Conservation (phyloP, 768 basidiomycete species). For the Termitomyces sp. region DNA sequence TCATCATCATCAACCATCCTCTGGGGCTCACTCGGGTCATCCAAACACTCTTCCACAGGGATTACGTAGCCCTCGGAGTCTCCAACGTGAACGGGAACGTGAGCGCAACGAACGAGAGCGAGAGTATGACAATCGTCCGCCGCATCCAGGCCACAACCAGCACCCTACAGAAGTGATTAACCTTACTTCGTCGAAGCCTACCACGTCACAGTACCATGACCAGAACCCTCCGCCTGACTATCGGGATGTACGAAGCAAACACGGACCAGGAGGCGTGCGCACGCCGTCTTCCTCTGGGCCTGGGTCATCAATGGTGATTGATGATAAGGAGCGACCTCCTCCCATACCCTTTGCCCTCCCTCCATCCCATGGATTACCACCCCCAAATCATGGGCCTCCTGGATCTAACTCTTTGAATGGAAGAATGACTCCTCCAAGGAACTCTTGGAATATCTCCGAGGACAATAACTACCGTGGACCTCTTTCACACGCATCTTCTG, state of each 20-base stretch:
- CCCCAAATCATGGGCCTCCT: constrained; percentile 15
- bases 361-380: constrained; percentile 18
- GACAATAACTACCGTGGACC: constrained; percentile 26
- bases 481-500: constrained; percentile 18
- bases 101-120: constrained; percentile 20
- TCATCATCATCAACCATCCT: constrained; percentile 27
- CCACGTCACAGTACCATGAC: constrained; percentile 27
- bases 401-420: constrained; percentile 15
- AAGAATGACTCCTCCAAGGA: constrained; percentile 27
- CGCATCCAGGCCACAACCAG: constrained; percentile 28
- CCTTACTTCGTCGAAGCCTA: constrained; percentile 32
- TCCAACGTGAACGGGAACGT: constrained; percentile 14
- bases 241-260: constrained; percentile 25
- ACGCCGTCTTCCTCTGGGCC: constrained; percentile 6
- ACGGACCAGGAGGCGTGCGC: constrained; percentile 21
- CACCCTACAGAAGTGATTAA: constrained; percentile 52
- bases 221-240: constrained; percentile 19
- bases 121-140: constrained; percentile 27
- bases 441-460: constrained; percentile 27
- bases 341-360: constrained; percentile 50
- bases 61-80: constrained; percentile 15
- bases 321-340: constrained; percentile 47
- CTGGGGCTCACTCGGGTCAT: constrained; percentile 18
- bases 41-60: constrained; percentile 25
- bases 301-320: constrained; percentile 27